Evolutionary conservation across 176 grass and related monocot genomes (phyloP).

Genomic region (Leersia perrieri): DNA sequence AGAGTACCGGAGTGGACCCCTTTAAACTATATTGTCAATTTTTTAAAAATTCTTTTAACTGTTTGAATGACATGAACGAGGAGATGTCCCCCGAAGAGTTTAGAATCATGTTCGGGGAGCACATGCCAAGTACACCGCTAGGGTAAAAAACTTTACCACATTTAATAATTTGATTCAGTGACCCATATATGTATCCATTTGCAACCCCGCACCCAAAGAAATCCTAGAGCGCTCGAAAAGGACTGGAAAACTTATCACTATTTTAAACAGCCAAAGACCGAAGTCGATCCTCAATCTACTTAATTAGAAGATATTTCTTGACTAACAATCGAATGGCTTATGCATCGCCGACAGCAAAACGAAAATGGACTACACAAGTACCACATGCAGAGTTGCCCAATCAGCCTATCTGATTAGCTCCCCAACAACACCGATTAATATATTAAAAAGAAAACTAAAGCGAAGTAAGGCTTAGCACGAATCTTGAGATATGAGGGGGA

Average conservation of each 20-base stretch:
- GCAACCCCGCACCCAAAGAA: background rate
- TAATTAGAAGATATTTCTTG: background rate
- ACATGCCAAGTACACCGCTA: too few species aligned
- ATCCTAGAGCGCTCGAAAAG: background rate
- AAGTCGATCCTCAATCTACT: background rate
- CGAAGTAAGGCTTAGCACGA: background rate
- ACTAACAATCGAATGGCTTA: background rate
- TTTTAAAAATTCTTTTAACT: too few species aligned
- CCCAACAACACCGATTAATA: background rate
- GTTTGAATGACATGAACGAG: too few species aligned
- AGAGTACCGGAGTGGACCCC: too few species aligned
- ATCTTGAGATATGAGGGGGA: background rate
- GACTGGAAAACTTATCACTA: background rate
- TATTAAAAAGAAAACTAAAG: background rate
- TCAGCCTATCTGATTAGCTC: background rate
- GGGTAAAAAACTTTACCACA: too few species aligned
- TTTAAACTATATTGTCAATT: too few species aligned
- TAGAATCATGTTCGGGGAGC: too few species aligned
- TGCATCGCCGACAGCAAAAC: background rate
- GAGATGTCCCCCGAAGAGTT: too few species aligned
- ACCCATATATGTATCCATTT: background rate
- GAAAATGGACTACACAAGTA: background rate
- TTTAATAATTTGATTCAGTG: background rate
- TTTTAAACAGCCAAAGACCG: background rate
- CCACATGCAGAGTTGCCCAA: background rate